Evolutionary conservation across 306 rosid species (phyloP).

Genomic region (Phaseolus lunatus): DNA sequence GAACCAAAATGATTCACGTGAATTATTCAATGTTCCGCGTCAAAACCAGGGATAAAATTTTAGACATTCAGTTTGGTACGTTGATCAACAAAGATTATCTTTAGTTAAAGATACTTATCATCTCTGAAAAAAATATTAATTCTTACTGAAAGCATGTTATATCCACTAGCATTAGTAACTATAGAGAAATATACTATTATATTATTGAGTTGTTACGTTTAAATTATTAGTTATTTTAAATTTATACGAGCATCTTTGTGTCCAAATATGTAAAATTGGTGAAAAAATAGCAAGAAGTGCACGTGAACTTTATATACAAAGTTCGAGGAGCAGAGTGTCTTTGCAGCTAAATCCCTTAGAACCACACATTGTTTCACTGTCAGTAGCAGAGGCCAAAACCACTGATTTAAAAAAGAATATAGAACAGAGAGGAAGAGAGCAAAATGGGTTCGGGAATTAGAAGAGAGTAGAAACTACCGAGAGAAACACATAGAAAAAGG

Average conservation of each 20-base stretch:
- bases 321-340: slow-evolving; percentile 56
- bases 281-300: slow-evolving; percentile 48
- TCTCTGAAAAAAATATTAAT: neutral
- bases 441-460: slow-evolving; percentile 46
- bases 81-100: neutral
- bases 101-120: no score
- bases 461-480: slow-evolving; percentile 43
- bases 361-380: slow-evolving; percentile 51
- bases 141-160: neutral
- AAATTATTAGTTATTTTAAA: slow-evolving; percentile 20
- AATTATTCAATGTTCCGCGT: slow-evolving; percentile 37
- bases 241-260: slow-evolving; percentile 16
- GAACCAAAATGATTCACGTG: slow-evolving; percentile 48
- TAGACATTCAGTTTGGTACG: neutral
- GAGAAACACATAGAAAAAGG: slow-evolving; percentile 31
- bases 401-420: slow-evolving; percentile 38
- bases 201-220: neutral
- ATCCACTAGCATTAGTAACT: neutral
- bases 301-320: slow-evolving; percentile 58
- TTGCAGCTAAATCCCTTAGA: slow-evolving; percentile 39
- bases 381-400: slow-evolving; percentile 47
- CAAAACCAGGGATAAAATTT: neutral
- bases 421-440: slow-evolving; percentile 39
- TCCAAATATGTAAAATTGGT: slow-evolving; percentile 28
- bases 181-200: neutral